Evolutionary conservation across 2,329 filamentous ascomycete genomes (phyloP), one percentile per base, ranked within the genome.

Genomic region (Sclerotiophoma versabilis): DNA sequence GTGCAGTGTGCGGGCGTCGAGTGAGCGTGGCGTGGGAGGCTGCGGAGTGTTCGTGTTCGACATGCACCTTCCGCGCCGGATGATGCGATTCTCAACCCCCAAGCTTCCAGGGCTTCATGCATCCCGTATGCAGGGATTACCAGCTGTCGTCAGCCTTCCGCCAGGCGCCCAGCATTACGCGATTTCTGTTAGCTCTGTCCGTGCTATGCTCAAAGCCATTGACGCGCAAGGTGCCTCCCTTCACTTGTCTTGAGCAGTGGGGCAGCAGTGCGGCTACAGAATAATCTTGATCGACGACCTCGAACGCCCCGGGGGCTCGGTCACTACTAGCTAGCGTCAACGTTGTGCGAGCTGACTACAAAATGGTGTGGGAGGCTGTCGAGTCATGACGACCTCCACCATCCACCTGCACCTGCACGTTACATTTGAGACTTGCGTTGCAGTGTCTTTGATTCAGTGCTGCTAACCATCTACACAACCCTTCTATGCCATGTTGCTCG

Each of bases 301-400:
- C 22, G 17, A 25, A 34, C 14, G 23, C 44, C 26, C 50, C 44
- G 37, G 6, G 38, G 36, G 30, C 38, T 12, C 27, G 29, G 33
- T 38, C 33, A 15, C 39, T n/a, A n/a, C n/a, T n/a, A n/a, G n/a
- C n/a, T 58, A 58, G 54, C 49, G 44, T 20, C 15, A 54, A 57
- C 48, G 54, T 47, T 43, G 54, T 54, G 54, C 45, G 29, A 43
- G 49, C 54, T 50, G 39, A 50, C 54, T 47, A 49, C 49, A 45
- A 33, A 19, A n/a, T 43, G 22, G 43, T 56, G 53, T 42, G 37
- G 22, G 23, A 43, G 30, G 3, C 19, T 8, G n/a, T 17, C 23
- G 51, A 45, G 45, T 54, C 51, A 45, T 45, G 45, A 39, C 27
- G 19, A 29, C 26, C 33, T 49, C 23, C 33, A 34, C 27, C 14